These are phyloP conservation scores for Phialemoniopsis sp. DNA, from an alignment of 2,329 filamentous ascomycete species.

Conservation along the genomic window DNA sequence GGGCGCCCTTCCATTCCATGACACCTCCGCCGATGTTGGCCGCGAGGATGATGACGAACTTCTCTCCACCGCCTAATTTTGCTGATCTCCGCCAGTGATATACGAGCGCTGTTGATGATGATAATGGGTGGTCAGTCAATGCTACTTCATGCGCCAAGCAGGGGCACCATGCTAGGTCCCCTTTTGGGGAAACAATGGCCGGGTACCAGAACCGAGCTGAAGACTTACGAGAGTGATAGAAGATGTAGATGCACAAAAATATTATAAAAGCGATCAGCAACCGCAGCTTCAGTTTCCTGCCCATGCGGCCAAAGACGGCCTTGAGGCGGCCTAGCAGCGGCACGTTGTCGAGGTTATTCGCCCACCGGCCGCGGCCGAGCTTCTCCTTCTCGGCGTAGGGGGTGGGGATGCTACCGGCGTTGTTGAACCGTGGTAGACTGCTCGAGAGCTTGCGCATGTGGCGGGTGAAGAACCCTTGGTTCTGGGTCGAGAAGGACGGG, in stretches of 20 bases:
- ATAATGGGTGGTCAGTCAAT: no score
- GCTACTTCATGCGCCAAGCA: no score
- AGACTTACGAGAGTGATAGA: constrained; percentile 71
- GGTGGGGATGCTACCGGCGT: constrained; percentile 17
- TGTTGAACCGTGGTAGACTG: constrained; percentile 70
- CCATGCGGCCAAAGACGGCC: constrained; percentile 43
- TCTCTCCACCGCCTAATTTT: constrained; percentile 77
- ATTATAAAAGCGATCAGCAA: constrained; percentile 56
- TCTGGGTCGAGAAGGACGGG: constrained; percentile 74
- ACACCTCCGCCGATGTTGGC: constrained; percentile 95
- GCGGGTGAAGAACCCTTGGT: constrained; percentile 81
- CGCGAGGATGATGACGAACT: constrained; percentile 88
- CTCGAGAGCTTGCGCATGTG: constrained; percentile 79
- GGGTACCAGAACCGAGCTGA: not conserved
- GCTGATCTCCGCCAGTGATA: constrained; percentile 68
- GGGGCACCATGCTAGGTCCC: no score
- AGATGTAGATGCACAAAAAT: constrained; percentile 57
- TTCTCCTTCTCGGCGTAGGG: constrained; percentile 78
- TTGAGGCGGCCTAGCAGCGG: constrained; percentile 43
- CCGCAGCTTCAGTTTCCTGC: constrained; percentile 63
- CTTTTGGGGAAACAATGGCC: no score
- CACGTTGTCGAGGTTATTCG: constrained; percentile 29
- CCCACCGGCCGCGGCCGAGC: constrained; percentile 54
- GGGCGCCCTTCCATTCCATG: constrained; percentile 97
- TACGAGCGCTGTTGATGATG: constrained; percentile 34